Percentiles rank a stretch among this genome's conserved stretches.
Evolutionary conservation across 768 basidiomycete species (phyloP).

Genomic region (Serendipita vermifera): DNA sequence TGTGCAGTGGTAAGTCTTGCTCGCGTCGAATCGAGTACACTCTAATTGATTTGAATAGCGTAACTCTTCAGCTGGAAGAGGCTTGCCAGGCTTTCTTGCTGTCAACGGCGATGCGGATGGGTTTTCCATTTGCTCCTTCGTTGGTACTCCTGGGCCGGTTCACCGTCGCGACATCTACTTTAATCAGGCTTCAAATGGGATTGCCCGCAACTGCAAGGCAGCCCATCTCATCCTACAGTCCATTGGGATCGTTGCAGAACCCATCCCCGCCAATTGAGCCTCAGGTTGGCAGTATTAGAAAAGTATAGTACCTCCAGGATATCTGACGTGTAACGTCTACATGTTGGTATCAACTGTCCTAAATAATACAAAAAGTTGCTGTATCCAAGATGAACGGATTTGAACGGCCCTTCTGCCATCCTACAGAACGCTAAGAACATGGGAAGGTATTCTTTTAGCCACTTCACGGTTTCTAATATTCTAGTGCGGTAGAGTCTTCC

Average conservation of each 20-base stretch:
- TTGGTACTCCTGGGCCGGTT: neutral
- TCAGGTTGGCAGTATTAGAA: too few species aligned
- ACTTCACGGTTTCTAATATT: too few species aligned
- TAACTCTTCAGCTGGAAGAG: neutral
- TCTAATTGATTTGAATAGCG: neutral
- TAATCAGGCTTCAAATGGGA: neutral
- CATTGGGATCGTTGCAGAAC: neutral
- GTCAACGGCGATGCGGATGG: neutral
- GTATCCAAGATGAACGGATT: too few species aligned
- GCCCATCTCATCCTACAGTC: neutral
- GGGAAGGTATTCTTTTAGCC: too few species aligned
- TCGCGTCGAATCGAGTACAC: neutral
- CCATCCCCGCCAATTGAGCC: too few species aligned
- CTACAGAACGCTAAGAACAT: too few species aligned
- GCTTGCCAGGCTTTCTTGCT: neutral
- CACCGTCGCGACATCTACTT: neutral
- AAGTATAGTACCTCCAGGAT: too few species aligned
- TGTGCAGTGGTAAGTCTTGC: neutral
- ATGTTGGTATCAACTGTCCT: too few species aligned
- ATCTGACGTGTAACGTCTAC: too few species aligned
- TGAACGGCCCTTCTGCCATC: too few species aligned
- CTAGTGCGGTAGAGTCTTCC: too few species aligned
- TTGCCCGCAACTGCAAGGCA: neutral
- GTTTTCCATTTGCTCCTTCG: neutral
- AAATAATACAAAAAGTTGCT: too few species aligned